A percentile compares a stretch with the other conserved stretches of the same genome.
phyloP scores from a whole-genome alignment of 768 basidiomycete species.

The Phanerochaete carnosa region DNA sequence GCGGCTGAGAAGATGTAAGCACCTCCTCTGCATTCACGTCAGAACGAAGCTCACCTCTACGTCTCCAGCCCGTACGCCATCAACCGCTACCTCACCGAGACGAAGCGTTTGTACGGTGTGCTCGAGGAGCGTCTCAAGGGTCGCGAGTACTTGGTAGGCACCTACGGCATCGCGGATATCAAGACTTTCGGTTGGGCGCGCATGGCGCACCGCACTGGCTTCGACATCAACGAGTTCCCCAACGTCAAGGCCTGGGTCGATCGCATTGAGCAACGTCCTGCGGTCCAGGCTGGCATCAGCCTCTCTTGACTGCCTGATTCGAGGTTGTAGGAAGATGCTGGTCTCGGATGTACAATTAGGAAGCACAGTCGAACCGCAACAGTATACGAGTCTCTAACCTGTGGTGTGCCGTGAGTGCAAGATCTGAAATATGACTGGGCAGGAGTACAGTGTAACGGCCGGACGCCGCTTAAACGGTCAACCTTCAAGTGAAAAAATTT shows the following conservation, averaged over 20 bases:
- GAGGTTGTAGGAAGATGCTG: background rate
- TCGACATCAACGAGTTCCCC: constrained; percentile 62
- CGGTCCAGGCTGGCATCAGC: background rate
- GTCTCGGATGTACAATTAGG: background rate
- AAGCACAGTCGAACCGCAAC: no score
- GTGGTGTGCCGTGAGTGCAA: no score
- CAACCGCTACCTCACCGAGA: constrained; percentile 75
- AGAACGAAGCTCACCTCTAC: background rate
- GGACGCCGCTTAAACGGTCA: no score
- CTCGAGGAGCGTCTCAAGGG: constrained; percentile 67
- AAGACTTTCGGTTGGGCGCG: constrained; percentile 63
- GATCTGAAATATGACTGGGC: no score
- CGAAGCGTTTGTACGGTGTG: constrained; percentile 76
- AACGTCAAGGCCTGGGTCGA: constrained; percentile 42
- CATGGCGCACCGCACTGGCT: constrained; percentile 39
- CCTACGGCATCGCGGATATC: constrained; percentile 68
- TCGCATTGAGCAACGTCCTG: constrained; percentile 3
- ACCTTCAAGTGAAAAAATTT: no score
- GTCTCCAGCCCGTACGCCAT: constrained; percentile 46
- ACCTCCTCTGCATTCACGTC: background rate
- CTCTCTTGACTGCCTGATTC: background rate
- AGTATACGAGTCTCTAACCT: no score
- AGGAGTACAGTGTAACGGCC: no score
- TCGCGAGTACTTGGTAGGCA: constrained; percentile 78
- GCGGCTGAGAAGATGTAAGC: constrained; percentile 12